A percentile compares a stretch with the other conserved stretches of the same genome.
phyloP scores from a whole-genome alignment of 2,329 filamentous ascomycete species.

The Diplodia seriata region DNA sequence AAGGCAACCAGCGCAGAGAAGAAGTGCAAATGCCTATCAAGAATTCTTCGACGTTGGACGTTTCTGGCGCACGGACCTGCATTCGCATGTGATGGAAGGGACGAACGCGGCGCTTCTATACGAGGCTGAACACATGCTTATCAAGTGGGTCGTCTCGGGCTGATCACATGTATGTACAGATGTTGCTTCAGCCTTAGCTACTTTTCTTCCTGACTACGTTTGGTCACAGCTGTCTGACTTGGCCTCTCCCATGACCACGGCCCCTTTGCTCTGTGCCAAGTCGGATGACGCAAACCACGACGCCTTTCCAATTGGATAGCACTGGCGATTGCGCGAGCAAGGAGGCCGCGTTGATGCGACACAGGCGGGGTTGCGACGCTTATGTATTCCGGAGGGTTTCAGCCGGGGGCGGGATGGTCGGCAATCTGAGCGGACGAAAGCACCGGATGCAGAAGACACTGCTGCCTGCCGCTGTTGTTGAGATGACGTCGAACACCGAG shows the following conservation, averaged over 20 bases:
- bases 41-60: neutral
- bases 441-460: neutral
- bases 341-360: too few relatives aligned
- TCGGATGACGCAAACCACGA: too few relatives aligned
- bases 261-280: too few relatives aligned
- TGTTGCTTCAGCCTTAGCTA: neutral
- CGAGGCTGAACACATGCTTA: neutral
- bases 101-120: neutral
- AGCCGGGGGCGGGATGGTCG: neutral
- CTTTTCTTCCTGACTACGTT: neutral
- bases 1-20: neutral
- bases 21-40: neutral
- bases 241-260: too few relatives aligned
- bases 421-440: neutral
- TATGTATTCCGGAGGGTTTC: neutral
- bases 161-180: neutral
- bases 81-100: neutral
- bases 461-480: slow-evolving; percentile 12
- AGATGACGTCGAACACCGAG: neutral
- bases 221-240: too few relatives aligned
- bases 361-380: too few relatives aligned
- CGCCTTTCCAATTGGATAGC: too few relatives aligned
- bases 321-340: too few relatives aligned
- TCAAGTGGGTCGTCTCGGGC: neutral
- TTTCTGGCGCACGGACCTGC: too few relatives aligned